Evolutionary conservation across 495 filamentous ascomycete genomes (phyloP), one percentile per base, ranked within the genome.

Genomic region (Trichoderma orchidacearum): DNA sequence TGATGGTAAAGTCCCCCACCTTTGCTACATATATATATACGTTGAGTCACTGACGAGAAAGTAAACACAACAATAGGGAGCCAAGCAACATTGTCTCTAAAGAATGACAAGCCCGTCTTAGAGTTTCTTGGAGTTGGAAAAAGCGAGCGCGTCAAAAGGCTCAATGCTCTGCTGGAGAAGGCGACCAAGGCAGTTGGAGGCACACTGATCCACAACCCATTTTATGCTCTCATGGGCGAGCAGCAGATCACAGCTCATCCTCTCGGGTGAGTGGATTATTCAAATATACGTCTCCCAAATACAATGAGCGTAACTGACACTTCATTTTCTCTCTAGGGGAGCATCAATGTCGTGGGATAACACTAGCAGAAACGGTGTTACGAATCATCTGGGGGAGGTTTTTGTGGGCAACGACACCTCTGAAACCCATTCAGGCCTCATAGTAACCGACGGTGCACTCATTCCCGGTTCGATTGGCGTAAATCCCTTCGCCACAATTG

Each of bases 401-500:
- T 84, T 85, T 53, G 17, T 18, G 7, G 77, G 60, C 6, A 82
- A 82, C 13, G 58, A 68, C 27, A 76, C 75, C 1, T 58, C 45
- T 3, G 76, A 81, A 32, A 73, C 75, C 0, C 60, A 86, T 61
- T 56, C 72, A 0, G 83, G 83, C 1, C 72, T 86, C 7, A 71
- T 85, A 21, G 78, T 82, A 55, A 82, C 79, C 1, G 84, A 88
- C 64, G 81, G 66, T 27, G 74, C 82, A n/a, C 66, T 81, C 1
- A 76, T 88, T 56, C 83, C 84, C 1, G 79, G 79, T 31, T 74
- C 81, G n/a, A 66, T 87, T 12, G 81, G 81, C 29, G 80, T 81
- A 12, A 87, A 87, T 61, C 82, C 82, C n/a, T 79, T 85, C 56
- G 85, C 81, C 15, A 88, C 83, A 3, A 85, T 86, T 34, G 76